phyloP scores from a whole-genome alignment of 192 early-diverging fungal genomes.

The Chytriomyces sp. region DNA sequence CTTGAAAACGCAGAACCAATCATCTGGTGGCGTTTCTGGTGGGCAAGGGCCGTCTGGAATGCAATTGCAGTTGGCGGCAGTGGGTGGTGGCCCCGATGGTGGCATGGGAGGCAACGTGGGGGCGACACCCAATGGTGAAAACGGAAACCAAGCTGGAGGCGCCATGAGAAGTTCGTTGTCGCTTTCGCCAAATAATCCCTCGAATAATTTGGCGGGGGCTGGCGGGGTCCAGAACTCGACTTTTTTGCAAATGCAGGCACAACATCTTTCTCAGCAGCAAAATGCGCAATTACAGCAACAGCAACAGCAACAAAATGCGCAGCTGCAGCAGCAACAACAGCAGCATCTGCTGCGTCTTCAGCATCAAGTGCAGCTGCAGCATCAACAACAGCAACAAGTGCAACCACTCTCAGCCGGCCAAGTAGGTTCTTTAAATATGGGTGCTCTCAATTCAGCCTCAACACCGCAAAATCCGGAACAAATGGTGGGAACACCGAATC shows the following conservation, averaged over 20 bases:
- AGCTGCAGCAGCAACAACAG: not conserved
- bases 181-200: too few relatives aligned
- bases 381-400: conserved; percentile 7
- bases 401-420: not conserved
- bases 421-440: not conserved
- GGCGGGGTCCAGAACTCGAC: not conserved
- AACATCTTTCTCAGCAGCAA: not conserved
- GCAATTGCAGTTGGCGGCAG: too few relatives aligned
- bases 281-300: not conserved
- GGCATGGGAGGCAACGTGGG: too few relatives aligned
- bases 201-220: not conserved
- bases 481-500: not conserved
- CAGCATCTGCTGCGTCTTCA: not conserved
- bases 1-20: conserved; percentile 11
- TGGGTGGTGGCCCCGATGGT: too few relatives aligned
- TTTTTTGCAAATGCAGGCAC: conserved; percentile 1
- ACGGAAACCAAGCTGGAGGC: too few relatives aligned
- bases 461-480: not conserved
- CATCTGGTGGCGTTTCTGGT: not conserved
- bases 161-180: too few relatives aligned
- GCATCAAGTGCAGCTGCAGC: not conserved
- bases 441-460: not conserved
- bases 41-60: too few relatives aligned
- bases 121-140: too few relatives aligned
- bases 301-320: not conserved